Evolutionary conservation across 495 filamentous ascomycete genomes (phyloP).

Genomic region (Hyaloscypha hepaticicola): DNA sequence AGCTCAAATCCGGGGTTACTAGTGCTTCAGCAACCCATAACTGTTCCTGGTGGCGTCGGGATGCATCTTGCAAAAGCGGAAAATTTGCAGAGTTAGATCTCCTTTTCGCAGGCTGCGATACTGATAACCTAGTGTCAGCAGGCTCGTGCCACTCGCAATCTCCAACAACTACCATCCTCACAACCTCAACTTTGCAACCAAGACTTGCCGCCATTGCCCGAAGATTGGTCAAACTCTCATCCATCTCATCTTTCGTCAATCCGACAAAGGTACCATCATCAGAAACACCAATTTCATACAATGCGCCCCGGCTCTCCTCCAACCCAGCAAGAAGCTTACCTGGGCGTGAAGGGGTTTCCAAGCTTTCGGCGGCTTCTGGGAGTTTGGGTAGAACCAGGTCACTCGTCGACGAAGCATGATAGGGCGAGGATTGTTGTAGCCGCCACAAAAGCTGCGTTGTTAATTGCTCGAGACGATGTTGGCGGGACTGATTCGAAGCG

Average conservation of each 20-base stretch:
- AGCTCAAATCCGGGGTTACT: slow-evolving; percentile 58
- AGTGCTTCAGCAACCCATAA: slow-evolving; percentile 90
- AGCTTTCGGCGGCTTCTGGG: slow-evolving; percentile 57
- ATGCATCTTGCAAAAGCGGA: background rate
- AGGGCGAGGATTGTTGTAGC: slow-evolving; percentile 89
- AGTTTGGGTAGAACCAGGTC: slow-evolving; percentile 71
- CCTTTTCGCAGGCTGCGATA: background rate
- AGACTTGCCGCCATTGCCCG: slow-evolving; percentile 88
- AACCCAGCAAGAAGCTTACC: slow-evolving; percentile 72
- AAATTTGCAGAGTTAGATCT: background rate
- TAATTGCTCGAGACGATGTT: slow-evolving; percentile 82
- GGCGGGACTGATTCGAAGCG: slow-evolving; percentile 60
- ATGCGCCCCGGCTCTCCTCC: slow-evolving; percentile 86
- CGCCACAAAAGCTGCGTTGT: slow-evolving; percentile 96
- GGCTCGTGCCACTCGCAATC: slow-evolving; percentile 69
- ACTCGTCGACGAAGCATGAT: slow-evolving; percentile 73
- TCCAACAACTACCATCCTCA: slow-evolving; percentile 82
- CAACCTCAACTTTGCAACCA: slow-evolving; percentile 82
- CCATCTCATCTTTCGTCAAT: slow-evolving; percentile 84
- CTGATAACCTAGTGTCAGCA: background rate
- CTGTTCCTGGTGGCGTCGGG: slow-evolving; percentile 45
- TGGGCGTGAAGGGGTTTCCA: slow-evolving; percentile 56
- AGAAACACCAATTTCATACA: slow-evolving; percentile 95
- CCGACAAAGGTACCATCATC: slow-evolving; percentile 93
- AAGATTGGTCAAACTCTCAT: slow-evolving; percentile 82